phyloP scores from a whole-genome alignment of 441 rosid genomes.

The Gossypium gossypioides region DNA sequence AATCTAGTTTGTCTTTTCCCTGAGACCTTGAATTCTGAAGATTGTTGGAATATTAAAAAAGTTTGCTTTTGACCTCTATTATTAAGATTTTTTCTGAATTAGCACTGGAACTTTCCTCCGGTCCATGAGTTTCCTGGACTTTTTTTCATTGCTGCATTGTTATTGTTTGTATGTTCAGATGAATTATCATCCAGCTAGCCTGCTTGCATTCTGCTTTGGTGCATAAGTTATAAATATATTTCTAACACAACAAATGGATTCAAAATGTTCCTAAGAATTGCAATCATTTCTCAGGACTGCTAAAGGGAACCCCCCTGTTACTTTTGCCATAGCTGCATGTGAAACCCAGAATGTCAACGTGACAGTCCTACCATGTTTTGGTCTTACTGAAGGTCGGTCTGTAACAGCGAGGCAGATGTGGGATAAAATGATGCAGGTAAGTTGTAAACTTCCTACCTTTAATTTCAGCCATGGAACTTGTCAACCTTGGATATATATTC shows the following conservation, averaged over 20 bases:
- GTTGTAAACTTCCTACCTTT: background rate
- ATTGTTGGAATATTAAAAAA: background rate
- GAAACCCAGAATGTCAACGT: conserved; percentile 96
- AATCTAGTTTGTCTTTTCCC: background rate
- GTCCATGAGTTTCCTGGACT: background rate
- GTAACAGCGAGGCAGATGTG: conserved; percentile 78
- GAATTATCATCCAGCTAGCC: background rate
- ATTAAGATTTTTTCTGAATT: background rate
- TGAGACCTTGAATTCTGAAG: background rate
- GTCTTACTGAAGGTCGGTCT: conserved; percentile 64
- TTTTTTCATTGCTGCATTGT: background rate
- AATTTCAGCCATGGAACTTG: background rate
- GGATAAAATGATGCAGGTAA: conserved; percentile 71
- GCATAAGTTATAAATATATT: background rate
- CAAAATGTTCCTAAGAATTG: conserved; percentile 19
- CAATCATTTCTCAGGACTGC: conserved; percentile 57
- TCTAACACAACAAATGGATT: background rate
- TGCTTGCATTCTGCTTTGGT: background rate
- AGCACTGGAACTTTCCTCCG: background rate
- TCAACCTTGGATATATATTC: background rate
- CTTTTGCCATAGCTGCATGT: conserved; percentile 86
- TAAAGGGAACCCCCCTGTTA: conserved; percentile 82
- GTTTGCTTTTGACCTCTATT: background rate
- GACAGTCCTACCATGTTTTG: conserved; percentile 83
- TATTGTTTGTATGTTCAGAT: background rate